Percentiles rank a stretch among this genome's conserved stretches.
Evolutionary conservation across 2,329 filamentous ascomycete species (phyloP).

Genomic region (Ceratocystis harringtonii): DNA sequence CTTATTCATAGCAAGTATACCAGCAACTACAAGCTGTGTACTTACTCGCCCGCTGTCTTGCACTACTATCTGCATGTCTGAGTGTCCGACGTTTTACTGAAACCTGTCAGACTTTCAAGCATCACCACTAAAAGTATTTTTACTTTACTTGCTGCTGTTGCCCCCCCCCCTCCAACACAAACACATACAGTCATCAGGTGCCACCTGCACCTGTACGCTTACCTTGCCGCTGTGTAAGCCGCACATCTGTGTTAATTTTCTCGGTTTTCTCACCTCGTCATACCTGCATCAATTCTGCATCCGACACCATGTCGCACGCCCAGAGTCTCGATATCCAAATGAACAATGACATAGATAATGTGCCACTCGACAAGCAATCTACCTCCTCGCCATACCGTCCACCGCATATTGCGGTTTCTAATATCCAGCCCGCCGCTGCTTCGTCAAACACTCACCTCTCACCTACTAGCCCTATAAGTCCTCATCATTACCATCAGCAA

Average conservation of each 20-base stretch:
- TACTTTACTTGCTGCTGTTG: background rate
- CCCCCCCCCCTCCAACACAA: too few species aligned
- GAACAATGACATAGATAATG: background rate
- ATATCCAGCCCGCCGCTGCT: background rate
- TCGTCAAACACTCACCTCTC: constrained; percentile 7
- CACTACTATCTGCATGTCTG: background rate
- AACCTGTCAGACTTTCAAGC: constrained; percentile 1
- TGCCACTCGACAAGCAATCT: constrained; percentile 11
- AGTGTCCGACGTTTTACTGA: background rate
- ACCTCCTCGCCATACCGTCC: constrained; percentile 4
- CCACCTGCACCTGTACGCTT: background rate
- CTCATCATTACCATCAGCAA: constrained; percentile 5
- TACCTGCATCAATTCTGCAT: constrained; percentile 9
- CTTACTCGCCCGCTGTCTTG: background rate
- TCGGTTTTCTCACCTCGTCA: constrained; percentile 9
- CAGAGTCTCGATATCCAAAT: constrained; percentile 7
- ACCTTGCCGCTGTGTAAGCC: background rate
- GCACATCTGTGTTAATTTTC: constrained; percentile 2
- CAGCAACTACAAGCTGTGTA: background rate
- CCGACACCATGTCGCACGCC: constrained; percentile 10
- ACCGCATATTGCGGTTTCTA: constrained; percentile 10
- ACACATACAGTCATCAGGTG: background rate
- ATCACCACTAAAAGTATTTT: background rate
- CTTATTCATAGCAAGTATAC: background rate
- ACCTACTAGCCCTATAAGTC: constrained; percentile 12